Percentiles rank a stretch among this genome's conserved stretches.
These are phyloP conservation scores for Parvularia atlantis DNA, from an alignment of 78 protist species.

Conservation along the genomic window DNA sequence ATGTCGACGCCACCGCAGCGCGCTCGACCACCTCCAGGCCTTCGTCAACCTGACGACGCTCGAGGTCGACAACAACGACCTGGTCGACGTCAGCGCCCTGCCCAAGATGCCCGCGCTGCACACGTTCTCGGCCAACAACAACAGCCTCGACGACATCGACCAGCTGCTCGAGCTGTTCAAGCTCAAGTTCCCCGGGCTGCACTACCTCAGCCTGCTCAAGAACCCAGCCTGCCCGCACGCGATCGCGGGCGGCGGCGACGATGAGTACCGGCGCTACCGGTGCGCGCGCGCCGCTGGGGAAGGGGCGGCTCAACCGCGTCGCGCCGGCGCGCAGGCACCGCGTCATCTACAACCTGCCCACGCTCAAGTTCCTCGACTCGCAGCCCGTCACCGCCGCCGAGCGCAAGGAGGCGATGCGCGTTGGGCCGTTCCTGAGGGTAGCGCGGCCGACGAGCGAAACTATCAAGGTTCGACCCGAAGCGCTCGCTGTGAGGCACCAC, in stretches of 20 bases:
- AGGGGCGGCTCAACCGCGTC: background rate
- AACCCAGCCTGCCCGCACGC: constrained; percentile 36
- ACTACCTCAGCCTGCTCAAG: constrained; percentile 14
- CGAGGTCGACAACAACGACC: constrained; percentile 18
- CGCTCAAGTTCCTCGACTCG: constrained; percentile 21
- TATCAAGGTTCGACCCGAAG: background rate
- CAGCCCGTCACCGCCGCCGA: constrained; percentile 7
- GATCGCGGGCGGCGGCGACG: constrained; percentile 17
- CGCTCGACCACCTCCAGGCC: background rate
- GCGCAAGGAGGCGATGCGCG: constrained; percentile 15
- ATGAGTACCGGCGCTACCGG: constrained; percentile 26
- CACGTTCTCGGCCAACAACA: constrained; percentile 18
- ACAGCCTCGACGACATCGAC: background rate
- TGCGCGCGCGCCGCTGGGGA: background rate
- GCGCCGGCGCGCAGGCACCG: background rate
- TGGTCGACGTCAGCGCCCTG: background rate
- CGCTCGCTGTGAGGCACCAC: background rate
- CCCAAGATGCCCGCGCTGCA: background rate
- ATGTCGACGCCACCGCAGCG: background rate
- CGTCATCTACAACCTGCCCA: constrained; percentile 12
- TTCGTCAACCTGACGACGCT: constrained; percentile 6
- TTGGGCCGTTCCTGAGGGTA: constrained; percentile 7
- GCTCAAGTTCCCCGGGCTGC: constrained; percentile 1
- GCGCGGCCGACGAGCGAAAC: background rate
- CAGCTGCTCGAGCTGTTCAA: background rate